phyloP scores from a whole-genome alignment of 2,329 filamentous ascomycete species.

The Colletotrichum camelliae region DNA sequence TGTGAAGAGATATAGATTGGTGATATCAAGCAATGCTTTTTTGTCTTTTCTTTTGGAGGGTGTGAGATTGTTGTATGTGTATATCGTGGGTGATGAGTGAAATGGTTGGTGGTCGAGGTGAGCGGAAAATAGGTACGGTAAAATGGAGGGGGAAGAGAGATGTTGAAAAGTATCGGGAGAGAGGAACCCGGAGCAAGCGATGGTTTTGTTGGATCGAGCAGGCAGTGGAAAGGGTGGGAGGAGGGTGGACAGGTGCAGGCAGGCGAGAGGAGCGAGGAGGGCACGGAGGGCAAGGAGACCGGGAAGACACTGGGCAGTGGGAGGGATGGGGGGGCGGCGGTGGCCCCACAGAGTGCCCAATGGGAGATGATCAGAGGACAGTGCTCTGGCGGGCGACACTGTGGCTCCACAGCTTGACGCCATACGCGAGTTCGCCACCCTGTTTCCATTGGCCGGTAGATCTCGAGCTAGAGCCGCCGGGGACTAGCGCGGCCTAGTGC shows the following conservation, averaged over 20 bases:
- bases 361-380: slow-evolving; percentile 13
- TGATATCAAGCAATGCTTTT: background rate
- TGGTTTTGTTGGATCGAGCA: slow-evolving; percentile 25
- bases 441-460: slow-evolving; percentile 18
- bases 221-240: slow-evolving; percentile 1
- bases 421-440: slow-evolving; percentile 22
- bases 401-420: slow-evolving; percentile 22
- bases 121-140: background rate
- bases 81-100: background rate
- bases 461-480: background rate
- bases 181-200: slow-evolving; percentile 19
- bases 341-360: slow-evolving; percentile 17
- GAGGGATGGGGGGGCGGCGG: slow-evolving; percentile 2
- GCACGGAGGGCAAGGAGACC: slow-evolving; percentile 17
- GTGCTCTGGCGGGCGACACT: background rate
- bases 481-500: slow-evolving; percentile 15
- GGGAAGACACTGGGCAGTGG: background rate
- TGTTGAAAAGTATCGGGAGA: slow-evolving; percentile 18
- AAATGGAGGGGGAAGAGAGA: slow-evolving; percentile 13
- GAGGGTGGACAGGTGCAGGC: slow-evolving; percentile 11
- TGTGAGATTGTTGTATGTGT: background rate
- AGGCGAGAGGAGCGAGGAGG: slow-evolving; percentile 19
- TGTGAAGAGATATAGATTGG: background rate
- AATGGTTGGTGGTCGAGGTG: background rate
- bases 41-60: background rate